Evolutionary conservation across 345 rosid genomes (phyloP).

Genomic region (Erysimum cheiranthoides): DNA sequence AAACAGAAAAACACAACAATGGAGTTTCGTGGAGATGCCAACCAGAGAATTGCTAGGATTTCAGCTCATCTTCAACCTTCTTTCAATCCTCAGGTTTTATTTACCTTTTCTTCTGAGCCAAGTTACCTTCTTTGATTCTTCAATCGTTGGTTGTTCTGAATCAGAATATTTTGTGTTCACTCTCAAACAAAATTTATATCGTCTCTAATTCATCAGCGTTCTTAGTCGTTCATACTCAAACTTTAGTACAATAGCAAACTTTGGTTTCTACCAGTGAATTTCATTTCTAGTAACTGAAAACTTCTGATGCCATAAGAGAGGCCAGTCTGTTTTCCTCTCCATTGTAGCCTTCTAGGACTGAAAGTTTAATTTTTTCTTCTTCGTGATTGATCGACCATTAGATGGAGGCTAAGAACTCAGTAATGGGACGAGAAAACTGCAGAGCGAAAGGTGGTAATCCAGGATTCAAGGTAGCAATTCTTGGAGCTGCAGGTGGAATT

Average conservation of each 20-base stretch:
- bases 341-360: conserved; percentile 1
- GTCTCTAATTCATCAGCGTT: background rate
- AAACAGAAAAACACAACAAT: conserved; percentile 42
- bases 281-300: background rate
- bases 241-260: conserved; percentile 1
- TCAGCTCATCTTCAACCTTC: conserved; percentile 71
- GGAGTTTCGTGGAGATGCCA: conserved; percentile 59
- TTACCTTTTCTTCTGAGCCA: conserved; percentile 21
- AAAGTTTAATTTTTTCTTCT: background rate
- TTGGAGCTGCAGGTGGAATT: conserved; percentile 87
- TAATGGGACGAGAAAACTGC: conserved; percentile 57
- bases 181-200: background rate
- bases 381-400: conserved; percentile 28
- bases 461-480: conserved; percentile 78
- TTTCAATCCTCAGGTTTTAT: conserved; percentile 55
- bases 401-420: conserved; percentile 55
- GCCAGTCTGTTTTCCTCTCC: conserved; percentile 3
- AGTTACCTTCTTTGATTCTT: conserved; percentile 23
- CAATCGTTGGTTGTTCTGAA: background rate
- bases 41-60: conserved; percentile 62
- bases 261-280: background rate
- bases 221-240: background rate
- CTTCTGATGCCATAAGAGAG: background rate
- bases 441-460: conserved; percentile 76
- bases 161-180: conserved; percentile 18